Evolutionary conservation across 164 flowering plant genomes (phyloP).

Genomic region (Tetracentron sinense): DNA sequence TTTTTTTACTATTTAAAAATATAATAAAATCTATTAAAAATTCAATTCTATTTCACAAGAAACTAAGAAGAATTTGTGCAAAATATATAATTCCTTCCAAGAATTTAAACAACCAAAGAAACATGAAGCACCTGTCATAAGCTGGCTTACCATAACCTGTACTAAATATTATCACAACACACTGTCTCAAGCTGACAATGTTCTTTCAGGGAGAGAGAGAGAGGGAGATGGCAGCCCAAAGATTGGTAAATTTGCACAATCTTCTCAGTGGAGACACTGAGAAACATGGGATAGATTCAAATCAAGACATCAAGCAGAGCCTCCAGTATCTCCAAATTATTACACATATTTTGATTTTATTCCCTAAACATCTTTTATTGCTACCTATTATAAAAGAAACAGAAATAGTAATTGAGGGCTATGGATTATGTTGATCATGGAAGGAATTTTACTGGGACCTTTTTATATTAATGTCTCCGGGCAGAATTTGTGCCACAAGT

Average conservation of each 20-base stretch:
- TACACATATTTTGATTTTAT: too few relatives aligned
- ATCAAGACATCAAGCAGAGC: not conserved
- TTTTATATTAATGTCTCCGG: too few relatives aligned
- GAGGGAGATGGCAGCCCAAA: not conserved
- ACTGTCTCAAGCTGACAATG: not conserved
- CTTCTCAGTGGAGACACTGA: not conserved
- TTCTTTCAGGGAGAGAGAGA: not conserved
- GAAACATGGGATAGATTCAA: not conserved
- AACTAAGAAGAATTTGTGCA: not conserved
- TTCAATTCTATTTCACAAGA: not conserved
- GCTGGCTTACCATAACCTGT: too few relatives aligned
- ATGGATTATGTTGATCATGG: too few relatives aligned
- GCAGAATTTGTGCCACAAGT: too few relatives aligned
- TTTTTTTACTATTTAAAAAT: too few relatives aligned
- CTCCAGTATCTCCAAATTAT: not conserved
- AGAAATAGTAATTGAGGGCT: too few relatives aligned
- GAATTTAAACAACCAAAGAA: not conserved
- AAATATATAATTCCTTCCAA: too few relatives aligned
- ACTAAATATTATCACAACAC: too few relatives aligned
- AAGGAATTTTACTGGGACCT: too few relatives aligned
- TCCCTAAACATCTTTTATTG: too few relatives aligned
- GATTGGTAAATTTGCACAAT: not conserved
- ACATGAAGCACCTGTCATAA: not conserved
- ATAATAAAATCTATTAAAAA: not conserved
- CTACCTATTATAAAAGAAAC: too few relatives aligned